These are phyloP conservation scores for Pichia exigua DNA, from an alignment of 805 yeast genomes.

Conservation along the genomic window DNA sequence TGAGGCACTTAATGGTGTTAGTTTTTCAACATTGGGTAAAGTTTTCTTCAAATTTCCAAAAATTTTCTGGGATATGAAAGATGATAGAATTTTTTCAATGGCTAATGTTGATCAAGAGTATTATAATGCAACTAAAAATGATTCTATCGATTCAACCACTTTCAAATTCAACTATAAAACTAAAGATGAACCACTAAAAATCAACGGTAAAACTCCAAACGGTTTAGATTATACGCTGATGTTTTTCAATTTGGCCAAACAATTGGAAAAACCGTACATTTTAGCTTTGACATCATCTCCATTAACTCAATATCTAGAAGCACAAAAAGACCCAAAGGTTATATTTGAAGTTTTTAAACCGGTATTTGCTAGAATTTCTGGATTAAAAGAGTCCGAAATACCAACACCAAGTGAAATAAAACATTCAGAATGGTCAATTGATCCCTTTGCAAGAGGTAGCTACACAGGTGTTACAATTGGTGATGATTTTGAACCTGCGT, in stretches of 20 bases:
- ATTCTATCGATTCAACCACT: not conserved
- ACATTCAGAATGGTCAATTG: slow-evolving; percentile 41
- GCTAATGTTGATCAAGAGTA: slow-evolving; percentile 24
- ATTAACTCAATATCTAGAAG: slow-evolving; percentile 40
- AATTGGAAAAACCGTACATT: slow-evolving; percentile 31
- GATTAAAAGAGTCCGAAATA: slow-evolving; percentile 15
- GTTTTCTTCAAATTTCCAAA: slow-evolving; percentile 38
- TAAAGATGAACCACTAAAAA: slow-evolving; percentile 7
- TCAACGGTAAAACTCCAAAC: slow-evolving; percentile 13
- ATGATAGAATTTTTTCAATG: slow-evolving; percentile 27
- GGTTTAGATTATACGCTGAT: slow-evolving; percentile 24
- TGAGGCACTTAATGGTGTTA: slow-evolving; percentile 23
- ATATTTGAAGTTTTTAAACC: slow-evolving; percentile 43
- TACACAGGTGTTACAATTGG: slow-evolving; percentile 26
- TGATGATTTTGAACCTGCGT: slow-evolving; percentile 22
- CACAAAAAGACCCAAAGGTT: slow-evolving; percentile 21
- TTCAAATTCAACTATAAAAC: slow-evolving; percentile 1
- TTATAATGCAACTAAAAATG: slow-evolving; percentile 9
- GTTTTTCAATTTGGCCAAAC: slow-evolving; percentile 24
- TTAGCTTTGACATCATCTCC: slow-evolving; percentile 44
- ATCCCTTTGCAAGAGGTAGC: slow-evolving; percentile 46
- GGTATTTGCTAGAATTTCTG: slow-evolving; percentile 28
- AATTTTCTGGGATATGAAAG: slow-evolving; percentile 37
- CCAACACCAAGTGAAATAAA: slow-evolving; percentile 21
- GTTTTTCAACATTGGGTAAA: slow-evolving; percentile 39